Base-by-base conservation (phyloP, 2,329 filamentous ascomycete genomes). In the Colletotrichum nymphaeae region DNA sequence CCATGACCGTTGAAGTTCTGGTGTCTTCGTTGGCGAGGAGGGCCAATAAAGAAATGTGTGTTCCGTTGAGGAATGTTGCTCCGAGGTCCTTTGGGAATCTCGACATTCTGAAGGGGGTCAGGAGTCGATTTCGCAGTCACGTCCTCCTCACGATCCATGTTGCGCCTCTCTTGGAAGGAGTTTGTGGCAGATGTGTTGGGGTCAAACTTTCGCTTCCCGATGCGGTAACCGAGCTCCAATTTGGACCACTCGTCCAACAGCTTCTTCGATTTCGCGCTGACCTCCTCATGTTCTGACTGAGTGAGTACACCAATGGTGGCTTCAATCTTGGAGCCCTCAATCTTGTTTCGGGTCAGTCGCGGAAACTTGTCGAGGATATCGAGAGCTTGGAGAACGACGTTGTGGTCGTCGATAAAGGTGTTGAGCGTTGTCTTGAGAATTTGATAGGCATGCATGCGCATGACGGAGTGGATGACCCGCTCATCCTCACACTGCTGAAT, bases 391-490 rank as follows among this genome's bases (percentile, higher is more conserved):
- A 97, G 85, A 49, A 97, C 91, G 32, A 98, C 92, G 77, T 98
- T 98, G 81, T 92, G 88, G 80, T 98, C 97, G n/a, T 95, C 93
- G 75, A 92, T 91, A 87, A 96, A 99, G 30, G 93, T 93, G 75
- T 91, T 92, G 67, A 99, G 88, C 6, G 94, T 94, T 37, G 93
- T 94, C 82, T 97, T 97, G 75, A 99, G 87, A 76, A 98, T 98
- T 80, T 96, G 93, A 82, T 99, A 99, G 65, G 96, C 97, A 85
- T 98, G 97, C 93, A 98, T 97, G 78, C 94, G 94, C 80, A 98
- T 94, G 52, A 98, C 95, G 65, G 93, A 92, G 82, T 97, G 94
- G 74, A 94, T 91, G 69, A 98, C 94, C 75, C 92, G 92, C 79
- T 98, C 95, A 77, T 98, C 95, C 62, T 96, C 90, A 80, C 93